Conservation (phyloP, 1,284 basidiomycete genomes). For the Coniferiporia weirii region DNA sequence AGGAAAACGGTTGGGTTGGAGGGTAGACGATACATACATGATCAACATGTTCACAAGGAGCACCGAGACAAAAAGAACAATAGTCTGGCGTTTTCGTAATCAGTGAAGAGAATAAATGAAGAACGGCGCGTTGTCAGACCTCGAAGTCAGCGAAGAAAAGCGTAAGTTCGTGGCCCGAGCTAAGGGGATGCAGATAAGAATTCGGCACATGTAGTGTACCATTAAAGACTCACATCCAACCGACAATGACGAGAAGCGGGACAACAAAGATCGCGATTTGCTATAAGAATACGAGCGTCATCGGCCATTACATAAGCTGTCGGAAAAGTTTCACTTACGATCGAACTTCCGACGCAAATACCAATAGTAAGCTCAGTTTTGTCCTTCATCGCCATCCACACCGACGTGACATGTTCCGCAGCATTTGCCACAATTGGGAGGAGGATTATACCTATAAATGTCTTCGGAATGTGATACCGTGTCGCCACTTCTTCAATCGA, state of each 20-base stretch:
- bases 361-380: conserved; percentile 86
- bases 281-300: conserved; percentile 30
- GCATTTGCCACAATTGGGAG: conserved; percentile 76
- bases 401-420: conserved; percentile 76
- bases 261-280: conserved; percentile 90
- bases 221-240: conserved; percentile 58
- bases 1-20: neutral
- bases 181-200: conserved; percentile 24
- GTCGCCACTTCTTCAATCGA: conserved; percentile 87
- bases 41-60: conserved; percentile 77
- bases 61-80: conserved; percentile 80
- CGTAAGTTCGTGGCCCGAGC: conserved; percentile 73
- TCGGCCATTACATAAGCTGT: neutral
- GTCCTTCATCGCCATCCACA: conserved; percentile 89
- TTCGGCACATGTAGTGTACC: conserved; percentile 17
- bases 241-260: conserved; percentile 78
- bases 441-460: conserved; percentile 74
- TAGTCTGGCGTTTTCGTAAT: conserved; percentile 50
- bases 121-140: conserved; percentile 32
- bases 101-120: conserved; percentile 2
- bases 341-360: conserved; percentile 87
- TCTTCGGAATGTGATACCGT: conserved; percentile 75
- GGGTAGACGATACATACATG: conserved; percentile 44
- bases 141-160: conserved; percentile 81
- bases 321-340: conserved; percentile 45